Evolutionary conservation across 2,329 filamentous ascomycete genomes (phyloP).

Genomic region (Capronia americana): DNA sequence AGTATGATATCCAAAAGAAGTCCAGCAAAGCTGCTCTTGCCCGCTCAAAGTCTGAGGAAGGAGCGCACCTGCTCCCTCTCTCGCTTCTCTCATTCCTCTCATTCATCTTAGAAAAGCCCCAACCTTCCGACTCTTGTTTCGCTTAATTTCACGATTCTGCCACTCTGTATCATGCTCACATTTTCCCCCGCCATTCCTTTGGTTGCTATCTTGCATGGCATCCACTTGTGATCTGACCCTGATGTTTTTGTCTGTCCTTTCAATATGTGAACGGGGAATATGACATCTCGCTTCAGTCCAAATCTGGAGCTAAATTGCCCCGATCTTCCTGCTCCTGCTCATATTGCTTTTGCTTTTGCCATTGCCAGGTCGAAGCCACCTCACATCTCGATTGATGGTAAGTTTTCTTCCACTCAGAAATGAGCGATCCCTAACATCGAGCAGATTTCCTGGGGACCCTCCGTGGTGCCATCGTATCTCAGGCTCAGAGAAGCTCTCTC

Average conservation of each 20-base stretch:
- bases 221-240: background rate
- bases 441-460: constrained; percentile 25
- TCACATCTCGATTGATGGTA: constrained; percentile 47
- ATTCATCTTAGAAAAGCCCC: background rate
- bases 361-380: constrained; percentile 52
- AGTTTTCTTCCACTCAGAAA: background rate
- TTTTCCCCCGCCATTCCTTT: background rate
- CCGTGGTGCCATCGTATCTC: constrained; percentile 17
- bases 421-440: constrained; percentile 9
- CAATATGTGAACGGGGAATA: constrained; percentile 10
- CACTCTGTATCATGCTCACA: background rate
- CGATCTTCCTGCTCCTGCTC: constrained; percentile 44
- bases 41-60: background rate
- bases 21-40: background rate
- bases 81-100: background rate
- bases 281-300: constrained; percentile 4
- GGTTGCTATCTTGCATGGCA: background rate
- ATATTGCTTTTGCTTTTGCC: constrained; percentile 53
- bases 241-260: background rate
- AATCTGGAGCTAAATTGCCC: background rate
- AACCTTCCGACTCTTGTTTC: background rate
- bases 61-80: background rate
- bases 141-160: background rate
- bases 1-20: background rate
- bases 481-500: background rate